phyloP scores from a whole-genome alignment of 768 basidiomycete species.

The Fomitopsis serialis region DNA sequence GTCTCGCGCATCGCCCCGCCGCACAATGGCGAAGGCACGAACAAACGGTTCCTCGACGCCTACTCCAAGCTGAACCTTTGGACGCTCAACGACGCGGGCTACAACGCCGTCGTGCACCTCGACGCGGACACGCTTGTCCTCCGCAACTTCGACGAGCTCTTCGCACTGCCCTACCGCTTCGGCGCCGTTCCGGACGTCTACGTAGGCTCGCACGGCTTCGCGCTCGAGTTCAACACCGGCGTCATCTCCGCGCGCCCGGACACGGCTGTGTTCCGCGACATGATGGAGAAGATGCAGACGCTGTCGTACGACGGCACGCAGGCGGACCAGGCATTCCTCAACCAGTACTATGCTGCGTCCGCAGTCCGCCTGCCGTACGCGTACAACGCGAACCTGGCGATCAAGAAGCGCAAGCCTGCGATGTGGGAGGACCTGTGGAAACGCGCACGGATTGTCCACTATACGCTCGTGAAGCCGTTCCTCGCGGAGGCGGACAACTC shows the following conservation, averaged over 20 bases:
- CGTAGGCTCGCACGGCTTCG: conserved; percentile 26
- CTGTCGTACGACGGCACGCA: conserved; percentile 27
- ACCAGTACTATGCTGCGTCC: conserved; percentile 32
- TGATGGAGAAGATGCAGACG: conserved; percentile 23
- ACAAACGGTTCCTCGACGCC: conserved; percentile 33
- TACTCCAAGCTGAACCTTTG: conserved; percentile 41
- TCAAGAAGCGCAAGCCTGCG: conserved; percentile 26
- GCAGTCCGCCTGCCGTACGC: conserved; percentile 32
- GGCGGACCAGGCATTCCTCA: conserved; percentile 39
- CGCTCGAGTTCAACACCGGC: conserved; percentile 35
- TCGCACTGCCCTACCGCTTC: conserved; percentile 34
- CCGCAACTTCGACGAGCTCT: conserved; percentile 40
- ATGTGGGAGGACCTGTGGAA: conserved; percentile 30
- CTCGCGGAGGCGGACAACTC: conserved; percentile 5
- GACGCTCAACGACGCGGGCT: conserved; percentile 28
- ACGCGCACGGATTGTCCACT: conserved; percentile 34
- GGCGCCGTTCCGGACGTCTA: conserved; percentile 38
- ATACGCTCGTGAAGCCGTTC: conserved; percentile 31
- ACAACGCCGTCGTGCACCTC: conserved; percentile 32
- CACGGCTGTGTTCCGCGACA: conserved; percentile 22
- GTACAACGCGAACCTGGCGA: conserved; percentile 38
- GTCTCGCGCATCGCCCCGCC: conserved; percentile 35
- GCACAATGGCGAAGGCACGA: conserved; percentile 29
- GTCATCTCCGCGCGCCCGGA: conserved; percentile 31
- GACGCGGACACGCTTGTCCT: conserved; percentile 40